Evolutionary conservation across 2,329 filamentous ascomycete species (phyloP).

Genomic region (Pseudogymnoascus sp.): DNA sequence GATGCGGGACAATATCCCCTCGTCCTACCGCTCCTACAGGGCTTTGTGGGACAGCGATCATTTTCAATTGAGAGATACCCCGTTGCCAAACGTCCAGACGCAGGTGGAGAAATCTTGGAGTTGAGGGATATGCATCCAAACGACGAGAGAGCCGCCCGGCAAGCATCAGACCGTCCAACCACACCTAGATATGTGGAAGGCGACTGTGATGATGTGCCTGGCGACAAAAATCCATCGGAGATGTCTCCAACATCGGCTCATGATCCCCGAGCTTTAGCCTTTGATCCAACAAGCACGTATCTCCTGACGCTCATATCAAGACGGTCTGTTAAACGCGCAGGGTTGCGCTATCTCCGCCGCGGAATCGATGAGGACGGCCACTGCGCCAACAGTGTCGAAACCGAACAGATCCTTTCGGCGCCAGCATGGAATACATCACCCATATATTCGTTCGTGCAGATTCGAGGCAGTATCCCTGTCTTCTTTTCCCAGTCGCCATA

Average conservation of each 20-base stretch:
- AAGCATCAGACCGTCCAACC: background rate
- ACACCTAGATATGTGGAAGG: background rate
- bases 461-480: conserved; percentile 83
- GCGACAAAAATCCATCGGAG: background rate
- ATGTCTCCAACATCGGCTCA: background rate
- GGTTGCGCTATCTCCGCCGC: conserved; percentile 80
- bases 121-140: conserved; percentile 33
- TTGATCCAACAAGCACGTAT: conserved; percentile 18
- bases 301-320: conserved; percentile 89
- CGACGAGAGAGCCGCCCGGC: background rate
- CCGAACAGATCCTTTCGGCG: conserved; percentile 82
- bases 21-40: conserved; percentile 79
- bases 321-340: conserved; percentile 76
- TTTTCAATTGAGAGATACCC: conserved; percentile 66
- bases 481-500: conserved; percentile 96
- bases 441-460: conserved; percentile 77
- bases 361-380: conserved; percentile 86
- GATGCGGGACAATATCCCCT: conserved; percentile 64
- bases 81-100: conserved; percentile 36
- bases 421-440: conserved; percentile 58
- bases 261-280: background rate
- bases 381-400: conserved; percentile 86
- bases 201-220: background rate
- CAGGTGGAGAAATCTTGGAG: conserved; percentile 35
- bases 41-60: conserved; percentile 79